A percentile compares a stretch with the other conserved stretches of the same genome.
phyloP scores from a whole-genome alignment of 2,329 filamentous ascomycete species.

The Aphanocladium album region DNA sequence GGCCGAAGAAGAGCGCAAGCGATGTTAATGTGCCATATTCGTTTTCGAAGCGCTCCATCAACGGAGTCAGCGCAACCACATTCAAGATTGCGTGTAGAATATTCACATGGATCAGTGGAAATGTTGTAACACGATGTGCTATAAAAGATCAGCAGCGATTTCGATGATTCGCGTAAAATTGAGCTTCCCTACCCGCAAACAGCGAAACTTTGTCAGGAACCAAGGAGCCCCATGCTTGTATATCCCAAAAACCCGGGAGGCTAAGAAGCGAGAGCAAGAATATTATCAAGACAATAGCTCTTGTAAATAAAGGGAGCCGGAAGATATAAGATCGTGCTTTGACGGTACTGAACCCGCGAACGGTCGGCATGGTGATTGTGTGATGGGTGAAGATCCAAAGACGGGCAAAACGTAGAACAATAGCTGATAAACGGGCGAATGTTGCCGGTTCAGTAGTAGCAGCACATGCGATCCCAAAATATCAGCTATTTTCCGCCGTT shows the following conservation, averaged over 20 bases:
- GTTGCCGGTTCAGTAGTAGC: neutral
- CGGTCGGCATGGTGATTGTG: conserved; percentile 26
- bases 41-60: conserved; percentile 88
- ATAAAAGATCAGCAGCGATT: conserved; percentile 13
- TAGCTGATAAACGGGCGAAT: neutral
- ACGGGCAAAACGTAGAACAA: neutral
- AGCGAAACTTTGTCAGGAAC: conserved; percentile 72
- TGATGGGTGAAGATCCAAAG: neutral
- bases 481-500: neutral
- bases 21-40: conserved; percentile 88
- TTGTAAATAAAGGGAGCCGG: conserved; percentile 83
- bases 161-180: neutral
- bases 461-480: neutral
- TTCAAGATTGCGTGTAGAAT: conserved; percentile 80
- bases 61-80: conserved; percentile 71
- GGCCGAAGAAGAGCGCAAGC: conserved; percentile 83
- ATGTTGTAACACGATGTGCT: conserved; percentile 94
- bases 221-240: conserved; percentile 73
- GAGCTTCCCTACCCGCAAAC: conserved; percentile 55
- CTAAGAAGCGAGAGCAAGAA: conserved; percentile 58
- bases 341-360: conserved; percentile 57
- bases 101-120: conserved; percentile 77
- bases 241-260: conserved; percentile 64
- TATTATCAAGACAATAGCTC: conserved; percentile 62
- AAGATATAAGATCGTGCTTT: conserved; percentile 76